A percentile compares a stretch with the other conserved stretches of the same genome.
Evolutionary conservation across 2,329 filamentous ascomycete species (phyloP).

Genomic region (Fusarium brachygibbosum): DNA sequence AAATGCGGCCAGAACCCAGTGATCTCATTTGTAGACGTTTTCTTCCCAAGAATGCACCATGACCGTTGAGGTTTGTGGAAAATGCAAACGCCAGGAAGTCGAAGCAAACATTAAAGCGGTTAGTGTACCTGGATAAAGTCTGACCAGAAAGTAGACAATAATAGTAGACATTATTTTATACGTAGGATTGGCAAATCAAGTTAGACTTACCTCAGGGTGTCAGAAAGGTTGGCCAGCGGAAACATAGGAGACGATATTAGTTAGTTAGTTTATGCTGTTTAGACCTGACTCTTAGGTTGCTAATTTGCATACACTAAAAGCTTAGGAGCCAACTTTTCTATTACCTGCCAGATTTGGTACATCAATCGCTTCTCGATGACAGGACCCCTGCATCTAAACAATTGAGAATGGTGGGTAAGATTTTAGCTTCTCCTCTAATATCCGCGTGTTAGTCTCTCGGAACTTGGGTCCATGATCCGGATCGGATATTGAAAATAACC

Average conservation of each 20-base stretch:
- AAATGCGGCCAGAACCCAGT: background rate
- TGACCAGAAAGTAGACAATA: background rate
- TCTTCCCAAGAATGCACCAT: background rate
- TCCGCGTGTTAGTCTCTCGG: too few relatives aligned
- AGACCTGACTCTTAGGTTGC: too few relatives aligned
- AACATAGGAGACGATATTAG: too few relatives aligned
- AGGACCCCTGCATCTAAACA: background rate
- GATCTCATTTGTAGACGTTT: background rate
- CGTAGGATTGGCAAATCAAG: too few relatives aligned
- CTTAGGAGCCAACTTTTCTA: too few relatives aligned
- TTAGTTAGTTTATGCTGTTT: too few relatives aligned
- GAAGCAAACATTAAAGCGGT: background rate
- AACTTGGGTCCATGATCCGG: background rate
- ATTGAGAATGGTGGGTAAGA: background rate
- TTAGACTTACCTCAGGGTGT: too few relatives aligned
- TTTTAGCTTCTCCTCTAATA: background rate
- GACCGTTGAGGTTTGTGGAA: background rate
- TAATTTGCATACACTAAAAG: too few relatives aligned
- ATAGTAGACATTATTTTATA: background rate
- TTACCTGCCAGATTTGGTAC: background rate
- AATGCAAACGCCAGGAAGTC: background rate
- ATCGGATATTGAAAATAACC: background rate
- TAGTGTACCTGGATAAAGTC: background rate
- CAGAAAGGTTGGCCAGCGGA: too few relatives aligned
- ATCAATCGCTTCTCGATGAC: background rate